Conservation (phyloP, 768 basidiomycete species). For the Macrolepiota fuliginosa region DNA sequence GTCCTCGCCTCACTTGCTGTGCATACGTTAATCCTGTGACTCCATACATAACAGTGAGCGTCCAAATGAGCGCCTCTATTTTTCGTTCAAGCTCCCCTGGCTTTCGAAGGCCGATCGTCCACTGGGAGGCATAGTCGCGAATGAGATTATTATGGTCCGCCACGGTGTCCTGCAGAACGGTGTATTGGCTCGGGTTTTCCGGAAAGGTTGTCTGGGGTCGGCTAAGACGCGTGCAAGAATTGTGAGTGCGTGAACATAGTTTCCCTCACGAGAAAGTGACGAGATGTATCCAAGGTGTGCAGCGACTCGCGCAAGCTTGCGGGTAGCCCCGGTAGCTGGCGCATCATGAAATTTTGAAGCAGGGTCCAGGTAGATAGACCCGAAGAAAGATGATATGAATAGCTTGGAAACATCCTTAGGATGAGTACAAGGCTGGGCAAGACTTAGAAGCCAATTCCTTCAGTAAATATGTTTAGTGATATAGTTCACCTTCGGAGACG, state of each 20-base stretch:
- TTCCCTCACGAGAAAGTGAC: constrained; percentile 1
- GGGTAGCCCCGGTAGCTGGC: not conserved
- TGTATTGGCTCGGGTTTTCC: constrained; percentile 15
- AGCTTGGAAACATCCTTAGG: constrained; percentile 19
- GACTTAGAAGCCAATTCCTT: constrained; percentile 34
- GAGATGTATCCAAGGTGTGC: not conserved
- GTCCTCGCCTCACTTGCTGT: constrained; percentile 21
- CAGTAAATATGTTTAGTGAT: not conserved
- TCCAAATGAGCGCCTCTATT: constrained; percentile 63
- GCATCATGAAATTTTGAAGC: not conserved
- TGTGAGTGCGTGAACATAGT: constrained; percentile 42
- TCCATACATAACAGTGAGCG: constrained; percentile 51
- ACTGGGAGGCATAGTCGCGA: constrained; percentile 37
- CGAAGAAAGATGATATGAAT: constrained; percentile 27
- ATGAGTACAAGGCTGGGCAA: constrained; percentile 56
- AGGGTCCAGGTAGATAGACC: not conserved
- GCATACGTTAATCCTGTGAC: constrained; percentile 49
- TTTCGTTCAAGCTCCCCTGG: constrained; percentile 45
- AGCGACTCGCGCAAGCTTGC: not conserved
- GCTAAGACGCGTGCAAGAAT: constrained; percentile 54
- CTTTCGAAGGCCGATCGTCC: constrained; percentile 37
- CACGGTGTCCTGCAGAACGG: constrained; percentile 30
- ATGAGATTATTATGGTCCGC: constrained; percentile 39
- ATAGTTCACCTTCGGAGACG: constrained; percentile 53
- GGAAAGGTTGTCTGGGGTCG: constrained; percentile 35